Evolutionary conservation across 345 rosid genomes (phyloP).

Genomic region (Abelmoschus esculentus): DNA sequence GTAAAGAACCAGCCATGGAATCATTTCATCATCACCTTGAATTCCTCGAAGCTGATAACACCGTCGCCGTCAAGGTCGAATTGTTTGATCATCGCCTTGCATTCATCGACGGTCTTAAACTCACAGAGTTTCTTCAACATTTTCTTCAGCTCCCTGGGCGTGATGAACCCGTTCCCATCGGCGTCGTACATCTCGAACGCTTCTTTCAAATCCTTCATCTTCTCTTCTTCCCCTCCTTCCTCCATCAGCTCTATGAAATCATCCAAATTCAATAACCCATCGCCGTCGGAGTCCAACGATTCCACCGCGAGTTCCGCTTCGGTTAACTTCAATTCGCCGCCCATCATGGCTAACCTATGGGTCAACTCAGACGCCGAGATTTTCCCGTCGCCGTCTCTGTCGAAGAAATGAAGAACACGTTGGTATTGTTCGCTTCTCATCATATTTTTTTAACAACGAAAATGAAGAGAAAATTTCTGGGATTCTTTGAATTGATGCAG

Average conservation of each 20-base stretch:
- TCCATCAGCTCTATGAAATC: conserved; percentile 41
- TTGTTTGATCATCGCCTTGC: conserved; percentile 32
- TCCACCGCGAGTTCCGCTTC: conserved; percentile 21
- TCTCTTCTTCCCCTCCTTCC: conserved; percentile 38
- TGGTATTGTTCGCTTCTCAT: conserved; percentile 9
- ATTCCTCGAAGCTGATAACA: conserved; percentile 45
- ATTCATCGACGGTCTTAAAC: conserved; percentile 31
- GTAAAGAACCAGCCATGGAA: not conserved
- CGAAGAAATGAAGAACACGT: conserved; percentile 25
- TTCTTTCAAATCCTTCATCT: conserved; percentile 31
- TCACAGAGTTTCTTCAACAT: conserved; percentile 43
- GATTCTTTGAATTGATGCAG: not conserved
- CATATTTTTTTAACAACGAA: not conserved
- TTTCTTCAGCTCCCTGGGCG: conserved; percentile 25
- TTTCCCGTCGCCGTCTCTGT: conserved; percentile 39
- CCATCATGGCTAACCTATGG: conserved; percentile 19
- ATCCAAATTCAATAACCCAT: conserved; percentile 32
- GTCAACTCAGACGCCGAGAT: conserved; percentile 38
- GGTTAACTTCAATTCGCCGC: conserved; percentile 20
- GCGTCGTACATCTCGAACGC: conserved; percentile 40
- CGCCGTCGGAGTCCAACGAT: conserved; percentile 34
- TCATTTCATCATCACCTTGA: conserved; percentile 37
- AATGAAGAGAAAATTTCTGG: too few species aligned
- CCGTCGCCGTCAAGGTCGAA: conserved; percentile 46
- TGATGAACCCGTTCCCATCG: conserved; percentile 37